Evolutionary conservation across 805 yeast genomes (phyloP).

Genomic region (Torulaspora maleeae): DNA sequence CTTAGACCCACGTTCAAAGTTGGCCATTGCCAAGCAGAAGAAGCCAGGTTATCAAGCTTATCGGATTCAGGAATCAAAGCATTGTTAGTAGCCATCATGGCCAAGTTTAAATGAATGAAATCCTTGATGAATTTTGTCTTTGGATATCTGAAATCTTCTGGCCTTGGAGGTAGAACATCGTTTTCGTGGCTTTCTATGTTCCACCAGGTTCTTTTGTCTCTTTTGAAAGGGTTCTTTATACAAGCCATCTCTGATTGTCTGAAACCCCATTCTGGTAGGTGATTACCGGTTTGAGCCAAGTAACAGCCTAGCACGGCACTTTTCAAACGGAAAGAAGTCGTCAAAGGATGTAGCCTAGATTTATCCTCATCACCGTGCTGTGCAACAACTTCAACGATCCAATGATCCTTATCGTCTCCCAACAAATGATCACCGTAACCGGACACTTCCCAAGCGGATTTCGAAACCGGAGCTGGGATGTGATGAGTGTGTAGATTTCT

Average conservation of each 20-base stretch:
- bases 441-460: slow-evolving; percentile 71
- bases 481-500: slow-evolving; percentile 80
- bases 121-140: slow-evolving; percentile 73
- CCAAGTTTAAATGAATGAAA: slow-evolving; percentile 69
- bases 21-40: slow-evolving; percentile 89
- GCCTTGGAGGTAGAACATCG: slow-evolving; percentile 53
- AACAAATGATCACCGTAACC: slow-evolving; percentile 71
- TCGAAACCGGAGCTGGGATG: slow-evolving; percentile 68
- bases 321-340: slow-evolving; percentile 65
- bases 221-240: slow-evolving; percentile 52
- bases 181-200: slow-evolving; percentile 70
- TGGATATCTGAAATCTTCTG: slow-evolving; percentile 45
- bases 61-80: slow-evolving; percentile 76
- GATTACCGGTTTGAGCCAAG: slow-evolving; percentile 64
- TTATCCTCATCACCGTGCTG: slow-evolving; percentile 53
- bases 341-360: slow-evolving; percentile 62
- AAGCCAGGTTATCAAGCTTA: slow-evolving; percentile 65
- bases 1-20: slow-evolving; percentile 69
- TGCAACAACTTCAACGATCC: slow-evolving; percentile 79
- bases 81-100: slow-evolving; percentile 92
- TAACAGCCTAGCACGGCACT: slow-evolving; percentile 67
- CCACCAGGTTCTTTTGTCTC: slow-evolving; percentile 90
- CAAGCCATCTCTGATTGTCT: slow-evolving; percentile 79
- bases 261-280: slow-evolving; percentile 80
- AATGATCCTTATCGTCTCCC: slow-evolving; percentile 82